Evolutionary conservation across 768 basidiomycete genomes (phyloP).

Genomic region (Pleurotus platypus): DNA sequence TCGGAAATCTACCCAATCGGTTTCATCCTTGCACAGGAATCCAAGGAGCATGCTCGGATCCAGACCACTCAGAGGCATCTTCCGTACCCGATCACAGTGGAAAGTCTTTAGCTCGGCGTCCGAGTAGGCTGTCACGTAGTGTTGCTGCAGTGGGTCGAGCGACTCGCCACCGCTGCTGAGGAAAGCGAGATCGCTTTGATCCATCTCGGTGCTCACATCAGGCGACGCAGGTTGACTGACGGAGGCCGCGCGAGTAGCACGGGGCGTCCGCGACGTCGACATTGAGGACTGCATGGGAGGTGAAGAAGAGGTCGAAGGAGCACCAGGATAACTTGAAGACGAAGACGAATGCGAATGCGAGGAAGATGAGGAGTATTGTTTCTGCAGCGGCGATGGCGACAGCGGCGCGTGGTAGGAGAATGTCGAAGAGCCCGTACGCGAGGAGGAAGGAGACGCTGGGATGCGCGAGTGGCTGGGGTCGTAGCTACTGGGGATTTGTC

Average conservation of each 20-base stretch:
- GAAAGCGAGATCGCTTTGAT: conserved; percentile 32
- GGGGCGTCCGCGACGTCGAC: conserved; percentile 4
- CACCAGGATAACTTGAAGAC: conserved; percentile 15
- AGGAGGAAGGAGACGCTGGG: conserved; percentile 51
- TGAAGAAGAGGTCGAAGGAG: conserved; percentile 14
- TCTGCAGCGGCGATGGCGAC: conserved; percentile 64
- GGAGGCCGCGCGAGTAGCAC: conserved; percentile 9
- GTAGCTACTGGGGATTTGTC: conserved; percentile 1
- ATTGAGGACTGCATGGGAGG: conserved; percentile 5
- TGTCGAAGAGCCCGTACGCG: conserved; percentile 49
- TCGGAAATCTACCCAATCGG: conserved; percentile 83
- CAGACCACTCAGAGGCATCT: conserved; percentile 87
- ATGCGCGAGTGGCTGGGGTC: conserved; percentile 26
- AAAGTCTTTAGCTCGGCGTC: conserved; percentile 78
- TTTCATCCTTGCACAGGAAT: conserved; percentile 80
- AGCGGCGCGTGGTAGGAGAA: conserved; percentile 51
- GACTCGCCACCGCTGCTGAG: conserved; percentile 21
- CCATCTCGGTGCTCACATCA: conserved; percentile 18
- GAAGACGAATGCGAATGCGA: conserved; percentile 26
- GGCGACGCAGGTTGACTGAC: conserved; percentile 8
- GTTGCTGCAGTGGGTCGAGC: conserved; percentile 50
- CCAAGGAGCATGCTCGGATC: conserved; percentile 98
- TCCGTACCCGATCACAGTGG: conserved; percentile 94
- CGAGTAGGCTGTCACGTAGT: conserved; percentile 73
- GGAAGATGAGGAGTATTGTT: conserved; percentile 44